Evolutionary conservation across 345 rosid genomes (phyloP), one percentile per base, ranked within the genome.

Genomic region (Kandelia obovata): DNA sequence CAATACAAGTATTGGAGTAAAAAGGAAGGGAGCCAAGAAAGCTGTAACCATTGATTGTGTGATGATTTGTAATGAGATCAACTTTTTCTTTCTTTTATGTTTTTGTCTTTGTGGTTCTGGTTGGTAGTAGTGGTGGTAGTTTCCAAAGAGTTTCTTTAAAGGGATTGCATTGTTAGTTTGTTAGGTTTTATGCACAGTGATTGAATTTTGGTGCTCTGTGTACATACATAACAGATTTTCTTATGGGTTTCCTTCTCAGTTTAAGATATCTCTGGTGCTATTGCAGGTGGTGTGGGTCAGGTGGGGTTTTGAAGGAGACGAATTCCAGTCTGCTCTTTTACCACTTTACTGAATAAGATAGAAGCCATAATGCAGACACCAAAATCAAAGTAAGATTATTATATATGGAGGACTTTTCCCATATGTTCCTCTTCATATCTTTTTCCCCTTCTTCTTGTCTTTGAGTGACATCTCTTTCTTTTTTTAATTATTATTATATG

Each of bases 101-200:
- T 47, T 74, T 63, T 64, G 31, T 71, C 35, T 39, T 71, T 43
- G 78, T 64, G 72, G 72, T 53, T 83, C 53, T 72, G 89, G 89
- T 92, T 86, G 97, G 89, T 92, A 80, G 86, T 88, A 86, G 96
- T 89, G 98, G 90, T 75, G 86, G 87, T 87, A 66, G 92, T 83
- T 90, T 84, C 71, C 73, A 47, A 82, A 82, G 92, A 92, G 98
- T 92, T 89, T 83, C 88, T 89, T 92, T 78, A 80, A 90, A 92
- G 98, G 85, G 73, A 88, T 74, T 79, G 70, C 72, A 72, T 64
- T 69, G 88, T 80, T 74, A 83, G 68, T 60, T 82, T 73, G 89
- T 80, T 85, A 80, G 74, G 83, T 70, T 79, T 72, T 80, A 71
- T 80, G 71, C 79, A 57, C 70, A 68, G 72, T 70, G 68, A 72